These are phyloP conservation scores for Atkinsonella texensis DNA, from an alignment of 2,329 filamentous ascomycete genomes.

Conservation along the genomic window DNA sequence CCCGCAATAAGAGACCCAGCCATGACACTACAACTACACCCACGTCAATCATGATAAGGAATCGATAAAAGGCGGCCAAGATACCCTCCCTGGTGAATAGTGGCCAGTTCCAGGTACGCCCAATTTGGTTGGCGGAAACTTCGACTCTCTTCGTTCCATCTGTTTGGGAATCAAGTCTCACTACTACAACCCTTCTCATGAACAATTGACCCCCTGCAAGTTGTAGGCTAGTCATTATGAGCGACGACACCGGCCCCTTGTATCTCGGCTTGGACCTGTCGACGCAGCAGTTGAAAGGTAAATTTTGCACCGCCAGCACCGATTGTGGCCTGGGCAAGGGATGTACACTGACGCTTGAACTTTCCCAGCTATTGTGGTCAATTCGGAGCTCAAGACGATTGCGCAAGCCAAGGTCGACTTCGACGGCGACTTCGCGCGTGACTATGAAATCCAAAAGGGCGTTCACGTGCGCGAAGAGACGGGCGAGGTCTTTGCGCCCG, in stretches of 20 bases:
- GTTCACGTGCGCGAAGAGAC: slow-evolving; percentile 72
- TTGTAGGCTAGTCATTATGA: neutral
- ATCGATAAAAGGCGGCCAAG: neutral
- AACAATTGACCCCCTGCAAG: no score
- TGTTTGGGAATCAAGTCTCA: no score
- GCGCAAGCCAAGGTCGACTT: slow-evolving; percentile 91
- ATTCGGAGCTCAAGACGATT: slow-evolving; percentile 67
- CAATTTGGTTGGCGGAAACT: no score
- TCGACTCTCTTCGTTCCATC: no score
- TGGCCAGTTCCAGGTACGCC: no score
- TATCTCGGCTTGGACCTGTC: slow-evolving; percentile 94
- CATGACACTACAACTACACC: neutral
- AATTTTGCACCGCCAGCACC: slow-evolving; percentile 33
- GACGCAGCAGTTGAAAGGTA: slow-evolving; percentile 91
- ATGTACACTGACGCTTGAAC: neutral
- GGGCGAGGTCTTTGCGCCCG: slow-evolving; percentile 83
- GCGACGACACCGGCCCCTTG: slow-evolving; percentile 40
- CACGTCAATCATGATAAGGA: slow-evolving; percentile 2
- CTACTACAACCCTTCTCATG: no score
- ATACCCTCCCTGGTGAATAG: no score
- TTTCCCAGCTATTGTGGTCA: slow-evolving; percentile 62
- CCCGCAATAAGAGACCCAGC: neutral
- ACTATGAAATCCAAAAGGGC: slow-evolving; percentile 77
- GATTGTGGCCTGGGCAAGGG: neutral
- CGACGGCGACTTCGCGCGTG: slow-evolving; percentile 62